Percentiles rank a stretch among this genome's conserved stretches.
Conservation (phyloP, 129 eudicot species). For the Pittosporum tobira region DNA sequence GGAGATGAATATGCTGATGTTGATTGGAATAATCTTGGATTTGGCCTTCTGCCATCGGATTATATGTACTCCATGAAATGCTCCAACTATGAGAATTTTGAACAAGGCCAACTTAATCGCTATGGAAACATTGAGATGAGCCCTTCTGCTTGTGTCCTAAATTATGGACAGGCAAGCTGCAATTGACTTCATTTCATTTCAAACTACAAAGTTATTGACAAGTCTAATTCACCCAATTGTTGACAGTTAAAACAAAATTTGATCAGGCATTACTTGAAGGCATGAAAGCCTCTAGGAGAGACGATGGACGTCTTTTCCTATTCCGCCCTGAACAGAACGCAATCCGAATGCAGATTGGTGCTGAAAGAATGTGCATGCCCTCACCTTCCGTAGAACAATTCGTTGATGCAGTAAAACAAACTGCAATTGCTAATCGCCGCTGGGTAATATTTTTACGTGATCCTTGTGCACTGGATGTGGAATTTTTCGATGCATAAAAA, state of each 20-base stretch:
- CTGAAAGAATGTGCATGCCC: conserved; percentile 93
- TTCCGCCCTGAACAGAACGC: conserved; percentile 88
- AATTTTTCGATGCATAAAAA: too few relatives aligned
- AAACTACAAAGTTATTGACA: too few relatives aligned
- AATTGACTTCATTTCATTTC: background rate
- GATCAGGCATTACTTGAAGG: conserved; percentile 83
- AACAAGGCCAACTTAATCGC: conserved; percentile 40
- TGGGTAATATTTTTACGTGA: conserved; percentile 59
- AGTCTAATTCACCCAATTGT: background rate
- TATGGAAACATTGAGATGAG: conserved; percentile 63
- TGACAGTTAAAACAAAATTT: background rate
- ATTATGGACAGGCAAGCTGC: conserved; percentile 71
- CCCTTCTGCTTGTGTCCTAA: conserved; percentile 87
- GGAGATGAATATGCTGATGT: conserved; percentile 40
- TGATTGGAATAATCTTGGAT: conserved; percentile 87
- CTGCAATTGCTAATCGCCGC: conserved; percentile 68
- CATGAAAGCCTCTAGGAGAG: conserved; percentile 62
- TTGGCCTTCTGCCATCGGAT: conserved; percentile 57
- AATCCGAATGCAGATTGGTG: conserved; percentile 73
- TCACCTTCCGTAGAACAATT: conserved; percentile 68
- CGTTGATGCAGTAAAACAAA: conserved; percentile 73
- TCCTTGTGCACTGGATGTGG: too few relatives aligned
- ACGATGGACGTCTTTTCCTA: conserved; percentile 51
- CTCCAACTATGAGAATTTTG: conserved; percentile 26
- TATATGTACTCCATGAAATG: conserved; percentile 71